These are phyloP conservation scores for Agrostemma githago DNA, from an alignment of 148 eudicot genomes.

Conservation along the genomic window DNA sequence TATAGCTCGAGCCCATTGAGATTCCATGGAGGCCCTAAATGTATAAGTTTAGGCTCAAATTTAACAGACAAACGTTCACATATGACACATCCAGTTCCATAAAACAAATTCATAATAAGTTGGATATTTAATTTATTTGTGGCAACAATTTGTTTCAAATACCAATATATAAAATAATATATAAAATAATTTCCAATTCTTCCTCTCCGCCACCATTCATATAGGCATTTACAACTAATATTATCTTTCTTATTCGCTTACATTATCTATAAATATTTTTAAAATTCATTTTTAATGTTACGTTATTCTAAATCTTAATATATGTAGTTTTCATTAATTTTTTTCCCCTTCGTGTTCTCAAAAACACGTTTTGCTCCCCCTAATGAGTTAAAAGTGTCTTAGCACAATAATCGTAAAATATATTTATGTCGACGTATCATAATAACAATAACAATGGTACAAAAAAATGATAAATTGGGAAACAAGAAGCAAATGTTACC, in stretches of 20 bases:
- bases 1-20: too few relatives aligned
- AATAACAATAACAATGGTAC: slow-evolving; percentile 6
- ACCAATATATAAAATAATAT: too few relatives aligned
- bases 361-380: slow-evolving; percentile 9
- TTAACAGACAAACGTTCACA: too few relatives aligned
- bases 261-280: not conserved
- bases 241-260: too few relatives aligned
- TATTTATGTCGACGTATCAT: not conserved
- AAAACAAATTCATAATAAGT: too few relatives aligned
- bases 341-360: slow-evolving; percentile 5
- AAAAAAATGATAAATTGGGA: not conserved
- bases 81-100: too few relatives aligned
- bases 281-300: not conserved
- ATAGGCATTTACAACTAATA: not conserved
- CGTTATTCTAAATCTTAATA: not conserved
- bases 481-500: not conserved
- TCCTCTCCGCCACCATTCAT: not conserved
- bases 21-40: too few relatives aligned
- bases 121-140: too few relatives aligned
- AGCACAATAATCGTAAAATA: not conserved
- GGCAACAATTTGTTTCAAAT: too few relatives aligned
- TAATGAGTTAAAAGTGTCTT: slow-evolving; percentile 17
- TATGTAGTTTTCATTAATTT: not conserved
- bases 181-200: not conserved
- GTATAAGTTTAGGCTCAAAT: too few relatives aligned